phyloP scores from a whole-genome alignment of 306 rosid genomes.

The Gleditsia sinensis region DNA sequence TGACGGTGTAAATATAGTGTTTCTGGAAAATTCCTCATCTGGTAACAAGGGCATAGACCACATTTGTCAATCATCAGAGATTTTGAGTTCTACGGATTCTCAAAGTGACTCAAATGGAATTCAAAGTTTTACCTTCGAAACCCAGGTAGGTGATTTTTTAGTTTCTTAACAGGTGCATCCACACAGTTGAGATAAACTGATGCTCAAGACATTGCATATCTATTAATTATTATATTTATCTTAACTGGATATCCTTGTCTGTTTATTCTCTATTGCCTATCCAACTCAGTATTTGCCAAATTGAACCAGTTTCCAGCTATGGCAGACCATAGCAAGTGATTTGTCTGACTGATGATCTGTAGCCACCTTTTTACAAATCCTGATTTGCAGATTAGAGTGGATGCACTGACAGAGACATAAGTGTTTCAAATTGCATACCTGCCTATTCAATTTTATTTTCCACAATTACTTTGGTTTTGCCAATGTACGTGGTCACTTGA shows the following conservation, averaged over 20 bases:
- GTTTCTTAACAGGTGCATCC: conserved; percentile 3
- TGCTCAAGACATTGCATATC: neutral
- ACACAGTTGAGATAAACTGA: neutral
- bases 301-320: neutral
- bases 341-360: neutral
- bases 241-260: neutral
- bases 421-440: neutral
- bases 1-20: conserved; percentile 74
- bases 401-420: neutral
- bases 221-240: neutral
- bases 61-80: conserved; percentile 46
- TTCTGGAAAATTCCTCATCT: conserved; percentile 53
- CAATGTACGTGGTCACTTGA: neutral
- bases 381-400: neutral
- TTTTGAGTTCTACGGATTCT: conserved; percentile 39
- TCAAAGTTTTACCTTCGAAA: conserved; percentile 91
- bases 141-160: conserved; percentile 66
- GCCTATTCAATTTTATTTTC: neutral
- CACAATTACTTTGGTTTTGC: neutral
- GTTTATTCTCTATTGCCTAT: neutral
- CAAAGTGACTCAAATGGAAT: conserved; percentile 51
- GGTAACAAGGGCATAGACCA: conserved; percentile 49
- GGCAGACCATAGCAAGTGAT: neutral
- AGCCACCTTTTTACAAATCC: neutral
- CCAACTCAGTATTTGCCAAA: neutral